These are phyloP conservation scores for Backusella morwellensis DNA, from an alignment of 192 early-diverging fungal species.

Conservation along the genomic window DNA sequence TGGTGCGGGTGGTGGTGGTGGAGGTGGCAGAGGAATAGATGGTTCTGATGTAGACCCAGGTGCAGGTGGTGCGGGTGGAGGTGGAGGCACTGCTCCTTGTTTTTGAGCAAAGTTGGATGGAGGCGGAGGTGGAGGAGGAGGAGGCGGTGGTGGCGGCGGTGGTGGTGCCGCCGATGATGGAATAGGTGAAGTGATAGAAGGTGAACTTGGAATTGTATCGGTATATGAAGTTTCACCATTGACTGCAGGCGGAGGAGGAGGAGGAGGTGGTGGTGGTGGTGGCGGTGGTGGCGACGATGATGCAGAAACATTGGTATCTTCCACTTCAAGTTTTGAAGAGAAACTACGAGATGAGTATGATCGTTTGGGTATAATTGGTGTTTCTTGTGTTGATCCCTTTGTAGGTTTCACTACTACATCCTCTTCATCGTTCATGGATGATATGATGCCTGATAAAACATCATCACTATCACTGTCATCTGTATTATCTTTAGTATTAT, in stretches of 20 bases:
- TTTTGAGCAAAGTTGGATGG: neutral
- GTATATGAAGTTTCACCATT: neutral
- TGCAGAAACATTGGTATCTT: neutral
- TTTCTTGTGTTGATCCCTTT: neutral
- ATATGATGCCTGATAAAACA: neutral
- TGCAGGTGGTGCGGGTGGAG: neutral
- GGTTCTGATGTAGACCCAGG: neutral
- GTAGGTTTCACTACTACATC: neutral
- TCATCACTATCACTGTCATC: neutral
- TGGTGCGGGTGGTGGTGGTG: constrained; percentile 14
- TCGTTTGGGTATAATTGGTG: neutral
- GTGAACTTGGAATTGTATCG: neutral
- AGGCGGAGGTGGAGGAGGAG: constrained; percentile 23
- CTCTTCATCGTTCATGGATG: constrained; percentile 7
- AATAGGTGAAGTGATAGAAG: neutral
- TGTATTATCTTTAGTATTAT: neutral
- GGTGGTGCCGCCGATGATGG: constrained; percentile 11
- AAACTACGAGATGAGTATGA: neutral
- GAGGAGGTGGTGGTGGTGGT: constrained; percentile 27
- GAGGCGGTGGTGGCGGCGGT: constrained; percentile 8
- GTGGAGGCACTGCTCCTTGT: neutral
- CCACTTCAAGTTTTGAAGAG: neutral
- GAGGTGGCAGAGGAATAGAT: neutral
- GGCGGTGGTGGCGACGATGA: neutral
- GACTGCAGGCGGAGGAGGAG: neutral